These are phyloP conservation scores for Neoboletus brunneissimus DNA, from an alignment of 768 basidiomycete species.

Conservation along the genomic window DNA sequence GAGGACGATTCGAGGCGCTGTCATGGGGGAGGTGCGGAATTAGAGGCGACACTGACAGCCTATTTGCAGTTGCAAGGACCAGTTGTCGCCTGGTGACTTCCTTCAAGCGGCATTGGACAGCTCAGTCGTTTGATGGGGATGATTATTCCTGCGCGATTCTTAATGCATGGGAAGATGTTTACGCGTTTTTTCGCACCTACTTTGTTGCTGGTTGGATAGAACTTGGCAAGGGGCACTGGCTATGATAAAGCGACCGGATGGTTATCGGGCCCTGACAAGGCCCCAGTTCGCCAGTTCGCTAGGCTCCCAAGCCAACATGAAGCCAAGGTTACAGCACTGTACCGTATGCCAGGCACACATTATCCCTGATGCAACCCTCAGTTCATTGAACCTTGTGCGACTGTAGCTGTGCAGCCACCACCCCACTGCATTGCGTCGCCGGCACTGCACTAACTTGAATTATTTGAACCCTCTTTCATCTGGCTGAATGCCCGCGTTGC, in stretches of 20 bases:
- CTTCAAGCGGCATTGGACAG: background rate
- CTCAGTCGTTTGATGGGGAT: background rate
- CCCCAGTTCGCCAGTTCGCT: background rate
- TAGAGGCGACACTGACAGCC: background rate
- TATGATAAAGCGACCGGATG: background rate
- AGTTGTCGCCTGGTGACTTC: background rate
- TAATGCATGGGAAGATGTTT: background rate
- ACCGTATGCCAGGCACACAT: background rate
- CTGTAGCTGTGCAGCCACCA: background rate
- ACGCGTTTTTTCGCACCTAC: background rate
- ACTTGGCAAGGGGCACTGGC: background rate
- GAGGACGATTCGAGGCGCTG: background rate
- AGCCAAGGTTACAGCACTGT: no score
- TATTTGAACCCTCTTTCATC: background rate
- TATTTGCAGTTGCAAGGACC: background rate
- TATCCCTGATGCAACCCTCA: background rate
- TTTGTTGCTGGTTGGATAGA: background rate
- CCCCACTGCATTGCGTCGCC: background rate
- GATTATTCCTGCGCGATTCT: background rate
- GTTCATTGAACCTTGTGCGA: background rate
- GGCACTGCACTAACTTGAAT: background rate
- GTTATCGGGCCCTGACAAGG: background rate
- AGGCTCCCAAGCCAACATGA: background rate
- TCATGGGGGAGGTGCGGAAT: background rate
- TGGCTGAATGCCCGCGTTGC: background rate